A percentile compares a stretch with the other conserved stretches of the same genome.
Evolutionary conservation across 2,329 filamentous ascomycete species (phyloP).

Genomic region (Passalora sequoiae): DNA sequence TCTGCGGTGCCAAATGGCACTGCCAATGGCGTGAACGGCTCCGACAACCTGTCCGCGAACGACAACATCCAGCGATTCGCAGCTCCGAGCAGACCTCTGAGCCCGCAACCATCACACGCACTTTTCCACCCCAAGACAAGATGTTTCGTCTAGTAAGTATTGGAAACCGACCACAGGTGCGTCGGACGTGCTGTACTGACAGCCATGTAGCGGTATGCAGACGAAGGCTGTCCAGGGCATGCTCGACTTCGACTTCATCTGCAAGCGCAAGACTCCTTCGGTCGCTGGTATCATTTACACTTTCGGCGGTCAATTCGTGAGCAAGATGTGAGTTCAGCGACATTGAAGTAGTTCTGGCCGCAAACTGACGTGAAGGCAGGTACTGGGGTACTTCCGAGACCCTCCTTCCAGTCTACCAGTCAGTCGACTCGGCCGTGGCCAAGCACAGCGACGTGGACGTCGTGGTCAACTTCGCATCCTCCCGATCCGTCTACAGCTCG

Average conservation of each 20-base stretch:
- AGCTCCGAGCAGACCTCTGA: slow-evolving; percentile 85
- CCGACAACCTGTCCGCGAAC: slow-evolving; percentile 64
- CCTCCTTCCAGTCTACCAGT: slow-evolving; percentile 95
- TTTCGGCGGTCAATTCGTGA: slow-evolving; percentile 99
- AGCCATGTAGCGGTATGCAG: slow-evolving; percentile 69
- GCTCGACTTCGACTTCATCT: slow-evolving; percentile 99
- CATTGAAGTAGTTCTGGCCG: slow-evolving; percentile 7
- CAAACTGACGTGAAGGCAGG: slow-evolving; percentile 32
- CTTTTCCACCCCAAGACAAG: slow-evolving; percentile 99
- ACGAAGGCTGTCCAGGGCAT: slow-evolving; percentile 63
- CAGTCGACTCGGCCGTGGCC: slow-evolving; percentile 81
- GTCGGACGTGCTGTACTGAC: slow-evolving; percentile 26
- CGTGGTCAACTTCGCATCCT: slow-evolving; percentile 99
- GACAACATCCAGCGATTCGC: slow-evolving; percentile 98
- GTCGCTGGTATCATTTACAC: slow-evolving; percentile 99
- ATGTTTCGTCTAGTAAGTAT: slow-evolving; percentile 91
- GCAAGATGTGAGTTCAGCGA: slow-evolving; percentile 84
- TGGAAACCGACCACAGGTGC: background rate
- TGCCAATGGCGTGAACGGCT: slow-evolving; percentile 32
- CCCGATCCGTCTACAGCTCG: slow-evolving; percentile 95
- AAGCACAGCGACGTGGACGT: slow-evolving; percentile 98
- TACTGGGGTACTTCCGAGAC: slow-evolving; percentile 99
- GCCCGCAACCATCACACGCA: slow-evolving; percentile 78
- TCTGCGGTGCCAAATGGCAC: slow-evolving; percentile 29
- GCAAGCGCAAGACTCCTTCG: slow-evolving; percentile 94